Conservation (phyloP, 1,139 yeast genomes). For the Saccharomyces uvarum region DNA sequence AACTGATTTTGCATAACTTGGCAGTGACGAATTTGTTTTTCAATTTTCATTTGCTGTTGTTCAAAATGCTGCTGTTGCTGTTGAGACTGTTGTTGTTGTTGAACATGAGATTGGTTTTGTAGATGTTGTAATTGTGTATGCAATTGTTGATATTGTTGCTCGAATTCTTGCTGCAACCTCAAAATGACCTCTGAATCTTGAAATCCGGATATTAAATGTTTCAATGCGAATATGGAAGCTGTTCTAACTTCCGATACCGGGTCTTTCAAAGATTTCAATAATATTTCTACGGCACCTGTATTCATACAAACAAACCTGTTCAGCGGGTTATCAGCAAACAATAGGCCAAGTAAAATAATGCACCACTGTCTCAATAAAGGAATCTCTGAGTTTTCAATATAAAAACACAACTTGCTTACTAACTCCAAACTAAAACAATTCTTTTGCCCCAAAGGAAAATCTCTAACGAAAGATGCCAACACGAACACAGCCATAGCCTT, state of each 20-base stretch:
- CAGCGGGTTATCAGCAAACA: slow-evolving; percentile 68
- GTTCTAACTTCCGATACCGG: slow-evolving; percentile 95
- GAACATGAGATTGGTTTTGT: slow-evolving; percentile 21
- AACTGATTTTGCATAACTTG: slow-evolving; percentile 25
- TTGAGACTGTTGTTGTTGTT: slow-evolving; percentile 17
- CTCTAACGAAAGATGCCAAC: slow-evolving; percentile 72
- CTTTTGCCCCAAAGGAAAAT: slow-evolving; percentile 72
- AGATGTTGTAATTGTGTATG: slow-evolving; percentile 29
- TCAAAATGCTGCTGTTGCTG: slow-evolving; percentile 17
- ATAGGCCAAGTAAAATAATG: slow-evolving; percentile 64
- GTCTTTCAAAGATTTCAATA: slow-evolving; percentile 59
- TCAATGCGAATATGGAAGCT: slow-evolving; percentile 67
- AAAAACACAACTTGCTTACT: slow-evolving; percentile 57
- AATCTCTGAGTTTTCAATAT: slow-evolving; percentile 65
- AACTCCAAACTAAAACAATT: slow-evolving; percentile 70
- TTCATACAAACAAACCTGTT: slow-evolving; percentile 67
- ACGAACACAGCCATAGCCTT: slow-evolving; percentile 95
- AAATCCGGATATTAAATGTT: slow-evolving; percentile 55
- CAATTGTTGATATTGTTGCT: slow-evolving; percentile 28
- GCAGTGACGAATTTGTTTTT: slow-evolving; percentile 28
- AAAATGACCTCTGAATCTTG: slow-evolving; percentile 32
- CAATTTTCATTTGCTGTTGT: slow-evolving; percentile 29
- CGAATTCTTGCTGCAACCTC: slow-evolving; percentile 29
- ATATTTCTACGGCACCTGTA: slow-evolving; percentile 52
- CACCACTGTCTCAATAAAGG: slow-evolving; percentile 93